A percentile compares a stretch with the other conserved stretches of the same genome.
Conservation (phyloP, 768 basidiomycete species). For the Porpolomopsis calyptriformis region DNA sequence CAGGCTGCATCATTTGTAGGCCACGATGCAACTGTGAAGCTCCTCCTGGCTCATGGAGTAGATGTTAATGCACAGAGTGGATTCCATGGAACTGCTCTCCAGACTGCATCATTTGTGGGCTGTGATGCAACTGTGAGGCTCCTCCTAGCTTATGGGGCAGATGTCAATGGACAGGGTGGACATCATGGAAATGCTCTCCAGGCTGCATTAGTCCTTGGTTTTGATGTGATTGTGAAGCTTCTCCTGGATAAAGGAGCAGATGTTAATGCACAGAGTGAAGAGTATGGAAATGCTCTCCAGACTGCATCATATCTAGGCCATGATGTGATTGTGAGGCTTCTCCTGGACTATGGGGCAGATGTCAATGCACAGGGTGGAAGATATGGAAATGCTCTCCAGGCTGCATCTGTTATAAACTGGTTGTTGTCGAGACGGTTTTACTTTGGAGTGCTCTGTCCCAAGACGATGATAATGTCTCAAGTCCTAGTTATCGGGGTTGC, state of each 20-base stretch:
- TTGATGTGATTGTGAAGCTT: background rate
- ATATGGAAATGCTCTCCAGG: background rate
- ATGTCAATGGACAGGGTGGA: constrained; percentile 23
- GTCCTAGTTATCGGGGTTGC: too few relatives aligned
- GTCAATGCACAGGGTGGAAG: background rate
- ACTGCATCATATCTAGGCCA: background rate
- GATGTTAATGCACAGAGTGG: background rate
- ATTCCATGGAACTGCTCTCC: background rate
- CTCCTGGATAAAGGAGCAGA: background rate
- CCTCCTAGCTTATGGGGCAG: background rate
- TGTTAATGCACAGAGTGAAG: background rate
- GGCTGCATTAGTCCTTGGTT: background rate
- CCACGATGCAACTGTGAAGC: background rate
- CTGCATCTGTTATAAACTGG: background rate
- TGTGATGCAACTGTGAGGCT: background rate
- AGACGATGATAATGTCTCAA: too few relatives aligned
- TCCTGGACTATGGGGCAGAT: background rate
- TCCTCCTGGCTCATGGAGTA: background rate
- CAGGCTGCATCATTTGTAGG: background rate
- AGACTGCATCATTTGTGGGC: background rate
- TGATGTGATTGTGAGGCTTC: background rate
- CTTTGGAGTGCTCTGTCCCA: too few relatives aligned
- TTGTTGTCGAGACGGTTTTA: too few relatives aligned
- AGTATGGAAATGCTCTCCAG: background rate
- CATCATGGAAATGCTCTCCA: background rate